A percentile compares a stretch with the other conserved stretches of the same genome.
These are phyloP conservation scores for Penstemon davidsonii DNA, from an alignment of 257 asterid species.

Conservation along the genomic window DNA sequence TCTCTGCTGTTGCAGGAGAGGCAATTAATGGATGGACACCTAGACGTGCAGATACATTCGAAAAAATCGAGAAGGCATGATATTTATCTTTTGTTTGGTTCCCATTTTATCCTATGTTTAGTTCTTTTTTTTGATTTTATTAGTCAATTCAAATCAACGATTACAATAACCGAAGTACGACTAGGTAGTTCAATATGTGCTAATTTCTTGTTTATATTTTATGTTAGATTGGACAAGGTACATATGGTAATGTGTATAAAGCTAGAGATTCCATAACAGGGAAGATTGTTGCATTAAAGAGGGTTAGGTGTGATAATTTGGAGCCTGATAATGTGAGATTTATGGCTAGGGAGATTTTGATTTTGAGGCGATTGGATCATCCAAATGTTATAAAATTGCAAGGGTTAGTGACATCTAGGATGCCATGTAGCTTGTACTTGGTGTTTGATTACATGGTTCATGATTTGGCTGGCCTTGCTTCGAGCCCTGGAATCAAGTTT, in stretches of 20 bases:
- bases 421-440: conserved; percentile 90
- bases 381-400: conserved; percentile 86
- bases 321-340: conserved; percentile 95
- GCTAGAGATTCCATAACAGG: conserved; percentile 83
- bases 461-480: conserved; percentile 95
- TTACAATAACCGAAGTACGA: too few species aligned
- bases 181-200: not conserved
- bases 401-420: conserved; percentile 89
- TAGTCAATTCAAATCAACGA: too few species aligned
- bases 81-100: conserved; percentile 12
- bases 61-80: conserved; percentile 84
- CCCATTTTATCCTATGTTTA: not conserved
- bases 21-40: conserved; percentile 97
- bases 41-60: conserved; percentile 88
- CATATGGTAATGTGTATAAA: conserved; percentile 93
- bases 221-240: conserved; percentile 90
- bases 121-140: too few species aligned
- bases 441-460: conserved; percentile 94
- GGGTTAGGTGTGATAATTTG: conserved; percentile 87
- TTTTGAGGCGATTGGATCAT: conserved; percentile 86
- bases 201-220: conserved; percentile 10
- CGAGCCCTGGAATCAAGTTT: conserved; percentile 83
- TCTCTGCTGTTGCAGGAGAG: conserved; percentile 88
- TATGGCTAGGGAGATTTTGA: conserved; percentile 95
- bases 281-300: conserved; percentile 84